A percentile compares a stretch with the other conserved stretches of the same genome.
Conservation (phyloP, 352 stramenopile genomes). For the Pythium scleroteichum region DNA sequence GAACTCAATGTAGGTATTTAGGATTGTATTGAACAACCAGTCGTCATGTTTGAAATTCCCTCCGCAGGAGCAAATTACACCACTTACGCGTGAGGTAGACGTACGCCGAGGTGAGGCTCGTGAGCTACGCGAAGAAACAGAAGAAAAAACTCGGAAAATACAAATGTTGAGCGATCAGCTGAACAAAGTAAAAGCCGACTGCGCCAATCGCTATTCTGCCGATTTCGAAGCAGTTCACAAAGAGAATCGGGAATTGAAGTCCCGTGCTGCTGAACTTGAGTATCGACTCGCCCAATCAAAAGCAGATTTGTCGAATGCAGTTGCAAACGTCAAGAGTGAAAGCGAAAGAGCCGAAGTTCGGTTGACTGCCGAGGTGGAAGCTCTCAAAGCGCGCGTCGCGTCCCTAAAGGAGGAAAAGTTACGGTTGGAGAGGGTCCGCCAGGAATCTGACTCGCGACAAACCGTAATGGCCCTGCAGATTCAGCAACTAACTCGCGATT, state of each 20-base stretch:
- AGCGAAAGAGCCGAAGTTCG: constrained; percentile 56
- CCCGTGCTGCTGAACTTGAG: constrained; percentile 46
- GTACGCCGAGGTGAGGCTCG: constrained; percentile 54
- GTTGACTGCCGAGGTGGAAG: constrained; percentile 61
- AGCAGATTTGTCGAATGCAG: constrained; percentile 37
- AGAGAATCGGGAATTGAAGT: constrained; percentile 66
- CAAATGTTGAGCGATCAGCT: constrained; percentile 72
- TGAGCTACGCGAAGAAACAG: constrained; percentile 60
- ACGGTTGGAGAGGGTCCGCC: constrained; percentile 44
- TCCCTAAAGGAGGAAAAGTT: constrained; percentile 67
- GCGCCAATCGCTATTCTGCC: constrained; percentile 44
- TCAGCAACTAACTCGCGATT: constrained; percentile 56
- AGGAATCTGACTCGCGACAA: constrained; percentile 52
- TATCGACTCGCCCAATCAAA: constrained; percentile 48
- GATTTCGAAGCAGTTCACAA: constrained; percentile 56
- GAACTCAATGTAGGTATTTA: constrained; percentile 52
- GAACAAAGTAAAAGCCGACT: constrained; percentile 73
- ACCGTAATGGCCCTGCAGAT: constrained; percentile 46
- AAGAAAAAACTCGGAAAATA: constrained; percentile 64
- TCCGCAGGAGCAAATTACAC: constrained; percentile 24
- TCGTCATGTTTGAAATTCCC: too few species aligned
- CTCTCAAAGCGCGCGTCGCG: constrained; percentile 45
- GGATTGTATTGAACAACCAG: too few species aligned
- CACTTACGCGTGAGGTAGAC: constrained; percentile 59
- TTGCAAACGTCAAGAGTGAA: constrained; percentile 44